Evolutionary conservation across 129 eudicot genomes (phyloP).

Genomic region (Centaurea solstitialis): DNA sequence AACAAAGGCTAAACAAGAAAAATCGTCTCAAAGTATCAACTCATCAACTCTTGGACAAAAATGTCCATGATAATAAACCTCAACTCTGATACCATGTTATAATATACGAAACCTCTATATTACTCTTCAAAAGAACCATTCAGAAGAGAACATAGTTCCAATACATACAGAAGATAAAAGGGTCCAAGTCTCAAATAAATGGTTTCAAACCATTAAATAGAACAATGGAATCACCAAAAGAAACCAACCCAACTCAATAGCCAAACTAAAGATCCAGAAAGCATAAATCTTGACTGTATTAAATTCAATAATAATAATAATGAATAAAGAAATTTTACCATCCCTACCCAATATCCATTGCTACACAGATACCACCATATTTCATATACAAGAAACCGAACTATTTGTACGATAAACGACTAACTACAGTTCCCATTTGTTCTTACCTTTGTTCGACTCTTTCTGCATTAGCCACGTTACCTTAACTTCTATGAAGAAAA

Average conservation of each 20-base stretch:
- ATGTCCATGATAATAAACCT: not conserved
- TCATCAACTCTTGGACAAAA: not conserved
- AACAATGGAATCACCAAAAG: not conserved
- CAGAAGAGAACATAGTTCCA: not conserved
- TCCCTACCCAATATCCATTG: constrained; percentile 4
- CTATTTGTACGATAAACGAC: constrained; percentile 37
- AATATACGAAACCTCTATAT: not conserved
- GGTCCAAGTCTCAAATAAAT: not conserved
- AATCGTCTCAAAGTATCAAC: no score
- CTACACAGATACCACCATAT: constrained; percentile 37
- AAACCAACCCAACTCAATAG: constrained; percentile 7
- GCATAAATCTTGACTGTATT: constrained; percentile 12
- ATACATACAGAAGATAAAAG: not conserved
- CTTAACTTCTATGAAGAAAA: constrained; percentile 28
- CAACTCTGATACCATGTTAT: not conserved
- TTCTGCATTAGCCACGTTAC: constrained; percentile 31
- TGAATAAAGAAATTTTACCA: constrained; percentile 29
- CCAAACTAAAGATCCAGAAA: not conserved
- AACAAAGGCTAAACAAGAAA: not conserved
- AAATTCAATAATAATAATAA: constrained; percentile 16
- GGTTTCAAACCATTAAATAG: not conserved
- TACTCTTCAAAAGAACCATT: not conserved
- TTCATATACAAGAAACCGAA: constrained; percentile 35
- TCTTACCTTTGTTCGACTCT: constrained; percentile 5
- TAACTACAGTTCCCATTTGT: constrained; percentile 15